Conservation (phyloP, 2,329 filamentous ascomycete species). For the Leptodontidium sp. region DNA sequence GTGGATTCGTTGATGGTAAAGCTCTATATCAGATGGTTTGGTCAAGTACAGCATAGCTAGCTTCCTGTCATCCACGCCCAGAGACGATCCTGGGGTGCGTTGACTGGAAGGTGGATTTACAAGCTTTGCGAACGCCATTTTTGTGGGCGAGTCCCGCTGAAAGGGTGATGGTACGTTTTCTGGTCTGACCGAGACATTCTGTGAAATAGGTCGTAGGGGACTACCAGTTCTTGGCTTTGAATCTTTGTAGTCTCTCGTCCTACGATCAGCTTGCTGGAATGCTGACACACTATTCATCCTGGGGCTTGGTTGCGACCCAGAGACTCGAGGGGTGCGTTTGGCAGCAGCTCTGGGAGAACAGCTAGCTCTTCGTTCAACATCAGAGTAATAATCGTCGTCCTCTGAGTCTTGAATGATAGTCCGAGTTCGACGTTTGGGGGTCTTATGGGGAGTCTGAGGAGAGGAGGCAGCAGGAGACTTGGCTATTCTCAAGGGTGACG, state of each 20-base stretch:
- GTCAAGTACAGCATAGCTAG: constrained; percentile 39
- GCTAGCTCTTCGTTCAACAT: constrained; percentile 31
- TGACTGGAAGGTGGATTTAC: constrained; percentile 33
- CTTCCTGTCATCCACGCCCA: constrained; percentile 41
- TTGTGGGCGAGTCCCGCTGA: constrained; percentile 39
- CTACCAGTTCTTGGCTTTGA: constrained; percentile 37
- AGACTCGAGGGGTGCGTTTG: constrained; percentile 33
- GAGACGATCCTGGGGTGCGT: constrained; percentile 34
- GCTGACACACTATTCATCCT: constrained; percentile 26
- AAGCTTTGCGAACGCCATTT: constrained; percentile 26
- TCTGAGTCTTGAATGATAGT: constrained; percentile 45
- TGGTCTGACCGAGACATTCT: constrained; percentile 36
- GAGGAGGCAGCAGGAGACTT: constrained; percentile 20
- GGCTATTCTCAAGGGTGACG: constrained; percentile 36
- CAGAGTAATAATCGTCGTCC: constrained; percentile 41
- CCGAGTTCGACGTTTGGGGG: constrained; percentile 24
- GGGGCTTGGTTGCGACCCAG: constrained; percentile 23
- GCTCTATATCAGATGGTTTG: constrained; percentile 32
- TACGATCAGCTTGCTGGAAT: constrained; percentile 25
- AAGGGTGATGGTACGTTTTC: constrained; percentile 40
- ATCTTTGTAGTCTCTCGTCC: constrained; percentile 18
- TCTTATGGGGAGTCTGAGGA: constrained; percentile 32
- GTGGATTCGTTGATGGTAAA: constrained; percentile 36
- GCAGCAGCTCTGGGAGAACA: constrained; percentile 30
- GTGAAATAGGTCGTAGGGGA: constrained; percentile 42